These are phyloP conservation scores for Phaeosphaeriaceae sp. DNA, from an alignment of 2,329 filamentous ascomycete genomes.

Conservation along the genomic window DNA sequence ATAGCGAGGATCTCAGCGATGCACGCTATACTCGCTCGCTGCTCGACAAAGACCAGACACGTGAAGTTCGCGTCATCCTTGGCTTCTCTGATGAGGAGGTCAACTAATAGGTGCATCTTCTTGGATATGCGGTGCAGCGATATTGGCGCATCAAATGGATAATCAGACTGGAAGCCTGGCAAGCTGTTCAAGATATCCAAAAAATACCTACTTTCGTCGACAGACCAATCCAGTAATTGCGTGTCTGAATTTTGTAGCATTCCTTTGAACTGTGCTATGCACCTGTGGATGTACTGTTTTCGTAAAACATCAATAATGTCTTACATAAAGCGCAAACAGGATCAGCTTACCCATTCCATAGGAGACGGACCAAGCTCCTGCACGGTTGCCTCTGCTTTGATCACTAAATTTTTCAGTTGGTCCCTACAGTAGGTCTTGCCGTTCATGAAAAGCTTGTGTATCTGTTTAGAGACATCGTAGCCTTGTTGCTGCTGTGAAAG, in stretches of 20 bases:
- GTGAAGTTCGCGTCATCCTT: constrained; percentile 37
- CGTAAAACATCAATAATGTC: neutral
- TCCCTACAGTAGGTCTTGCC: constrained; percentile 50
- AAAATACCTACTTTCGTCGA: constrained; percentile 47
- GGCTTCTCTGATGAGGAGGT: constrained; percentile 46
- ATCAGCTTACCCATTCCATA: constrained; percentile 32
- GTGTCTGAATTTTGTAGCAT: constrained; percentile 23
- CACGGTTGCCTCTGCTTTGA: constrained; percentile 41
- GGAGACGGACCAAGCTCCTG: constrained; percentile 49
- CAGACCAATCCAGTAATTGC: constrained; percentile 37
- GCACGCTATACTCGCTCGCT: constrained; percentile 53
- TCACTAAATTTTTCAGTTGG: constrained; percentile 45
- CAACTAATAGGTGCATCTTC: constrained; percentile 47
- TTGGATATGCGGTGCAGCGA: constrained; percentile 33
- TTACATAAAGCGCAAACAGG: neutral
- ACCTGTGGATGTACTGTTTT: constrained; percentile 44
- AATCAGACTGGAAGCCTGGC: neutral
- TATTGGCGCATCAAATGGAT: constrained; percentile 14
- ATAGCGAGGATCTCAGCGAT: constrained; percentile 47
- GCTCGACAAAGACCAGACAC: constrained; percentile 57
- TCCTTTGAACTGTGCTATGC: constrained; percentile 38
- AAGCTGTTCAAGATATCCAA: constrained; percentile 20
- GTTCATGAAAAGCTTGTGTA: constrained; percentile 36
- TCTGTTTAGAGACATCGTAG: constrained; percentile 26
- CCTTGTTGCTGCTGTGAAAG: constrained; percentile 25